A percentile compares a stretch with the other conserved stretches of the same genome.
Conservation (phyloP, 352 stramenopile species). For the Globisporangium camurandrum region DNA sequence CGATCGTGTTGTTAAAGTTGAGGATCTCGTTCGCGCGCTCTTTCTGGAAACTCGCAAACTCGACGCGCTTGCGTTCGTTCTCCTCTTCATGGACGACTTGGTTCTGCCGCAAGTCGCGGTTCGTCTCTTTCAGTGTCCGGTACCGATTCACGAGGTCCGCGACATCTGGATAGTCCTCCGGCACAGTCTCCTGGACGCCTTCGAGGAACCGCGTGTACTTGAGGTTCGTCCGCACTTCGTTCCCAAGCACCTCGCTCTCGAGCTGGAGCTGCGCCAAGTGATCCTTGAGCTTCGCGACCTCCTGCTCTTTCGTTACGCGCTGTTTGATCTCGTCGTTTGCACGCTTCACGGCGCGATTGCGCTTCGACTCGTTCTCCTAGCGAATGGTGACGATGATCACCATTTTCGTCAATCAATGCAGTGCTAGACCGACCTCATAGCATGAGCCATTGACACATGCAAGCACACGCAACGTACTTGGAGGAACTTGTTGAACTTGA, state of each 20-base stretch:
- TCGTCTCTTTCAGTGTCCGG: constrained; percentile 89
- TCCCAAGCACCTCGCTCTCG: constrained; percentile 58
- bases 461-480: no score
- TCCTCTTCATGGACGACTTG: constrained; percentile 80
- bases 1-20: constrained; percentile 89
- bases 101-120: constrained; percentile 68
- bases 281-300: constrained; percentile 65
- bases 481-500: constrained; percentile 96
- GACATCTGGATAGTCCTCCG: constrained; percentile 90
- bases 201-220: constrained; percentile 88
- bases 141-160: constrained; percentile 89
- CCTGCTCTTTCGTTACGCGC: constrained; percentile 82
- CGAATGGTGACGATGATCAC: background rate
- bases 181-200: constrained; percentile 83
- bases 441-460: no score
- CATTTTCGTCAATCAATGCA: background rate
- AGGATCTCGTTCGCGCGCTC: constrained; percentile 90
- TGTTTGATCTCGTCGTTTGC: constrained; percentile 91
- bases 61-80: constrained; percentile 75
- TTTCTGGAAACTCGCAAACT: constrained; percentile 84
- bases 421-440: background rate
- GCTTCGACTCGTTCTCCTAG: constrained; percentile 92
- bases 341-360: constrained; percentile 89
- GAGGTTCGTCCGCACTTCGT: constrained; percentile 68
- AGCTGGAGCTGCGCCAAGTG: constrained; percentile 56